phyloP scores from a whole-genome alignment of 2,329 filamentous ascomycete genomes.

The Diaporthe sp. region DNA sequence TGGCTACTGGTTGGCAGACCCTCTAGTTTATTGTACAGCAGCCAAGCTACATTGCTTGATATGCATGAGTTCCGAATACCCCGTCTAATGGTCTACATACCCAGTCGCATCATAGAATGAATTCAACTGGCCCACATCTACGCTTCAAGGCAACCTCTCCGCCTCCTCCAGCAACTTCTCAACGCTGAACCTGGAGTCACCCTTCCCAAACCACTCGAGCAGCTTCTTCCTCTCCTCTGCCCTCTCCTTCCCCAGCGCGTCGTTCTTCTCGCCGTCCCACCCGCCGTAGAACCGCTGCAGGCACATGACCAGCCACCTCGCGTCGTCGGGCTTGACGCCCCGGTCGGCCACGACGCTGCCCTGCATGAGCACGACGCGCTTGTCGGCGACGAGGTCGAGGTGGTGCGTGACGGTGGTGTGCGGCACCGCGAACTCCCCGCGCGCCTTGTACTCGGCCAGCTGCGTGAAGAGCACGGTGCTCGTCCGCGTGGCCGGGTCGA shows the following conservation, averaged over 20 bases:
- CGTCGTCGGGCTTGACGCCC: slow-evolving; percentile 84
- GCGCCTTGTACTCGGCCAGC: slow-evolving; percentile 90
- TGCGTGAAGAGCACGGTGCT: slow-evolving; percentile 92
- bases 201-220: slow-evolving; percentile 84
- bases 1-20: not conserved
- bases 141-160: slow-evolving; percentile 76
- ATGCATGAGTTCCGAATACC: not conserved
- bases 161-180: slow-evolving; percentile 90
- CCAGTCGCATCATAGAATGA: not conserved
- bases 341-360: slow-evolving; percentile 82
- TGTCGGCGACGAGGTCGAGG: slow-evolving; percentile 80
- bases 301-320: slow-evolving; percentile 91
- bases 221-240: slow-evolving; percentile 75
- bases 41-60: not conserved
- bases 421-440: slow-evolving; percentile 89
- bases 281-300: slow-evolving; percentile 93
- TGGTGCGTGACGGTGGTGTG: slow-evolving; percentile 97
- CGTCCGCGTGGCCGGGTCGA: slow-evolving; percentile 76
- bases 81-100: not conserved
- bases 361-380: slow-evolving; percentile 88
- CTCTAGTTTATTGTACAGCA: slow-evolving; percentile 17
- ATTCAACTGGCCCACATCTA: not conserved
- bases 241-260: slow-evolving; percentile 65
- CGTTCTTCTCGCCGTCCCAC: slow-evolving; percentile 63
- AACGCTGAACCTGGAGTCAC: slow-evolving; percentile 84